phyloP scores from a whole-genome alignment of 2,329 filamentous ascomycete genomes.

The Aureobasidium sp. region DNA sequence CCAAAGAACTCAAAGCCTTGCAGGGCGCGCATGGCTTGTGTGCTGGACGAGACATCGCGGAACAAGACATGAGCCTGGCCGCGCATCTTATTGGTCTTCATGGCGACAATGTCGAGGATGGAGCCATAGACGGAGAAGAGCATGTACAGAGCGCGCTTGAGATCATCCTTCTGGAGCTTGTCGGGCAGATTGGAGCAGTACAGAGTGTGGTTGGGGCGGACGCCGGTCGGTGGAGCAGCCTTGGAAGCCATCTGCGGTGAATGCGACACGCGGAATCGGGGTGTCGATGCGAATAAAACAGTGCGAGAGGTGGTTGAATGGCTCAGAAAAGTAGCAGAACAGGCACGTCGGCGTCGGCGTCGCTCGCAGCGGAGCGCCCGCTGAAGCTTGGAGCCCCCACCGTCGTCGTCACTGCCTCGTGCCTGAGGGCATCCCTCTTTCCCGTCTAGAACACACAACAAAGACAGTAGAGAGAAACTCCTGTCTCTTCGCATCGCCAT shows the following conservation, averaged over 20 bases:
- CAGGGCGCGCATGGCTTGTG: conserved; percentile 83
- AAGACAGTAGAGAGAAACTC: conserved; percentile 98
- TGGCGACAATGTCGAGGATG: conserved; percentile 82
- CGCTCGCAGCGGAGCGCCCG: background rate
- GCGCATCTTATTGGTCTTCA: conserved; percentile 88
- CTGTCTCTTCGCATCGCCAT: conserved; percentile 63
- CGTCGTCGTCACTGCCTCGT: conserved; percentile 8
- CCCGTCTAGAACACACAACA: background rate
- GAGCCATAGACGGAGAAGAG: conserved; percentile 91
- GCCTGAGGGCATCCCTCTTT: too few species aligned
- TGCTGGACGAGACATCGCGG: conserved; percentile 82
- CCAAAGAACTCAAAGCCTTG: conserved; percentile 84
- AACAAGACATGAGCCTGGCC: conserved; percentile 93
- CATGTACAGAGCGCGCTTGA: conserved; percentile 82
- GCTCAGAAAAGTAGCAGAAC: background rate
- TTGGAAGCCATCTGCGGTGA: conserved; percentile 2
- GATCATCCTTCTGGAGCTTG: conserved; percentile 82
- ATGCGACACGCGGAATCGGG: background rate
- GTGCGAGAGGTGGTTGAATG: background rate
- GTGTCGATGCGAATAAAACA: background rate
- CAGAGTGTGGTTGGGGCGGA: conserved; percentile 48
- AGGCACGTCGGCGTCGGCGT: background rate
- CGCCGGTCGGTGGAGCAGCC: background rate
- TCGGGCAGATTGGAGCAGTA: conserved; percentile 86
- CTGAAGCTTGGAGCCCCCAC: background rate